Percentiles rank a stretch among this genome's conserved stretches.
phyloP scores from a whole-genome alignment of 208 protist genomes.

The Blechomonas ayalai region DNA sequence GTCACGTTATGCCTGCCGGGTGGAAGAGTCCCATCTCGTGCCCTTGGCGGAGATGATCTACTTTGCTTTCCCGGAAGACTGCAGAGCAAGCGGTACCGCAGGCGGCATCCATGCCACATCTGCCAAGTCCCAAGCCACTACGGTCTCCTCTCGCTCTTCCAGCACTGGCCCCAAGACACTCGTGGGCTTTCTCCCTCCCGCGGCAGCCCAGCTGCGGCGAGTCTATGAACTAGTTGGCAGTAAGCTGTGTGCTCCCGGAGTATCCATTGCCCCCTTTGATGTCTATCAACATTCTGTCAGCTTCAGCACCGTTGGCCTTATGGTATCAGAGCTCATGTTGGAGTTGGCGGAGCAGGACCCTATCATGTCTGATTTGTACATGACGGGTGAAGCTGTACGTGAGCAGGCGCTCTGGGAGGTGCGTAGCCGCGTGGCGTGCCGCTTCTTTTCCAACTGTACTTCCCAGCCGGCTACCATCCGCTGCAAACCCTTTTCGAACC shows the following conservation, averaged over 20 bases:
- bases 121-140: too few relatives aligned
- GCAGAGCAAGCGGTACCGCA: too few relatives aligned
- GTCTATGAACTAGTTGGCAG: constrained; percentile 13
- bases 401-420: constrained; percentile 39
- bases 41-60: constrained; percentile 33
- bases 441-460: constrained; percentile 20
- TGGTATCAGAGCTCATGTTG: constrained; percentile 35
- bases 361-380: constrained; percentile 31
- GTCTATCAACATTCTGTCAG: constrained; percentile 12
- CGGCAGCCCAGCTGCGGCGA: constrained; percentile 50
- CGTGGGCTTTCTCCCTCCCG: constrained; percentile 35
- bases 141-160: constrained; percentile 13
- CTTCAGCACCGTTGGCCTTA: constrained; percentile 37
- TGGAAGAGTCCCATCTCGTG: constrained; percentile 31
- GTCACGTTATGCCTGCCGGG: constrained; percentile 48
- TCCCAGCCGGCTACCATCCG: constrained; percentile 15
- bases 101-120: too few relatives aligned
- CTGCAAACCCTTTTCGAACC: constrained; percentile 16
- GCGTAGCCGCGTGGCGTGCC: constrained; percentile 6
- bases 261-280: constrained; percentile 6
- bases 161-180: constrained; percentile 15
- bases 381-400: constrained; percentile 31
- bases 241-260: neutral
- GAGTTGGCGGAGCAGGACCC: constrained; percentile 21
- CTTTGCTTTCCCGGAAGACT: constrained; percentile 14